Base-by-base conservation (phyloP, 2,329 filamentous ascomycete genomes). In the Beauveria australis region DNA sequence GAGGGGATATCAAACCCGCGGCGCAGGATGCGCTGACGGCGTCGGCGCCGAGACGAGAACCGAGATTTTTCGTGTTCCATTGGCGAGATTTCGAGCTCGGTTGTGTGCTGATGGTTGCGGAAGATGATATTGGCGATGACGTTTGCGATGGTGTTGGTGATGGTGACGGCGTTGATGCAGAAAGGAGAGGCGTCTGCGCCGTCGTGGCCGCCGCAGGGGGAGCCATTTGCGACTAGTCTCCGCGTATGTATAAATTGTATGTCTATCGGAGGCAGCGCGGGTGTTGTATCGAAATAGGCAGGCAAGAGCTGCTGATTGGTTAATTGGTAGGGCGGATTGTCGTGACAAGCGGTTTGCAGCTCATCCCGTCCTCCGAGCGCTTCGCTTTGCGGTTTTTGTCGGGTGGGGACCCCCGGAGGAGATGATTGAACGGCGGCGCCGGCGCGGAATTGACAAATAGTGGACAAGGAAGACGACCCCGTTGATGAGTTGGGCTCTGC, bases 11-110 rank as follows among this genome's bases (percentile, higher is more conserved):
- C 63, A 94, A 76, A 7, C 81, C 82, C 2, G 88, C 91, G 12
- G 92, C 90, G 51, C 83, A 81, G 2, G 83, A 81, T 1, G 91
- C 92, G 67, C 88, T 87, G 49, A 82, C 73, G 24, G 83, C 73
- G 76, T 96, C 91, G 18, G 85, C 82, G 48, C 79, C 83, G 14
- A 95, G 70, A 57, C 91, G 82, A 65, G 81, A 72, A 16, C 81
- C 82, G 60, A 96, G 74, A 66, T 89, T 87, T 65, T 84, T 82
- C 26, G 89, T 92, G 72, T 95, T 95, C 89, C 89, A 93, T 73
- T 63, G 59, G 10, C 57, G 53, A 1, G 37, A 2, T 44, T 49
- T 48, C 4, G 33, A 22, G 16, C 9, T 49, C 6, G 55, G 30
- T 51, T 58, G 46, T 26, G 44, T n/a, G 3, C 26, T 28, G 10